phyloP scores from a whole-genome alignment of 2,329 filamentous ascomycete genomes.

The Talaromyces sp. region DNA sequence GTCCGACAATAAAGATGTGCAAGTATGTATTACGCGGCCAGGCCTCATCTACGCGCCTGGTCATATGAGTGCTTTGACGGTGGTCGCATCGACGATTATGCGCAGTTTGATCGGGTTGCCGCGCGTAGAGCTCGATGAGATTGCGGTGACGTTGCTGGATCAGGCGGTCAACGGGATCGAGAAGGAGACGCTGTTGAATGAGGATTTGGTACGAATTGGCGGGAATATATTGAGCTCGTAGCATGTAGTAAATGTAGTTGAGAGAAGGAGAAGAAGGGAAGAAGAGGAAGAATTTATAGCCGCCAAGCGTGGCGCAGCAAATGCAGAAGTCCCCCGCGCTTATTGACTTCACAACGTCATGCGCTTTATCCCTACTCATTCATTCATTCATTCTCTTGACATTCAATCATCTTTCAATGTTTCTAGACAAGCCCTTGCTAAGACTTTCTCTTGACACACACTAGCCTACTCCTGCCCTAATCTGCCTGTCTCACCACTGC shows the following conservation, averaged over 20 bases:
- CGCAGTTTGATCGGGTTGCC: constrained; percentile 32
- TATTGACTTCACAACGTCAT: constrained; percentile 8
- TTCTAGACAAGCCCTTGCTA: not conserved
- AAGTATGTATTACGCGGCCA: constrained; percentile 39
- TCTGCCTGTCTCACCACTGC: not conserved
- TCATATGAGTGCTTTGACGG: constrained; percentile 42
- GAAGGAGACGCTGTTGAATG: constrained; percentile 47
- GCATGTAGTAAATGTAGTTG: not conserved
- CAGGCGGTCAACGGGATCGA: constrained; percentile 49
- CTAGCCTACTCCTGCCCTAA: not conserved
- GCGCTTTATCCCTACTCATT: not conserved
- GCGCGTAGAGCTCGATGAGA: constrained; percentile 36
- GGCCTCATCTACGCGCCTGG: constrained; percentile 17
- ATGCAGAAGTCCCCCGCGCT: constrained; percentile 1
- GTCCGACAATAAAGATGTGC: constrained; percentile 35
- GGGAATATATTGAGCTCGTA: constrained; percentile 5
- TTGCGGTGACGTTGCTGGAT: constrained; percentile 47
- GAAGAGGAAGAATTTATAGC: not conserved
- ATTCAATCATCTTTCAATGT: not conserved
- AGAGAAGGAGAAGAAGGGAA: not conserved
- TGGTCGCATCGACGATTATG: constrained; percentile 25
- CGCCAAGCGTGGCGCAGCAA: constrained; percentile 19
- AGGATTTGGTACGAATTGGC: constrained; percentile 46
- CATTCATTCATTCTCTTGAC: not conserved
- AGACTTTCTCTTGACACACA: not conserved